These are phyloP conservation scores for Aspergillus fijiensis DNA, from an alignment of 2,329 filamentous ascomycete genomes.

Conservation along the genomic window DNA sequence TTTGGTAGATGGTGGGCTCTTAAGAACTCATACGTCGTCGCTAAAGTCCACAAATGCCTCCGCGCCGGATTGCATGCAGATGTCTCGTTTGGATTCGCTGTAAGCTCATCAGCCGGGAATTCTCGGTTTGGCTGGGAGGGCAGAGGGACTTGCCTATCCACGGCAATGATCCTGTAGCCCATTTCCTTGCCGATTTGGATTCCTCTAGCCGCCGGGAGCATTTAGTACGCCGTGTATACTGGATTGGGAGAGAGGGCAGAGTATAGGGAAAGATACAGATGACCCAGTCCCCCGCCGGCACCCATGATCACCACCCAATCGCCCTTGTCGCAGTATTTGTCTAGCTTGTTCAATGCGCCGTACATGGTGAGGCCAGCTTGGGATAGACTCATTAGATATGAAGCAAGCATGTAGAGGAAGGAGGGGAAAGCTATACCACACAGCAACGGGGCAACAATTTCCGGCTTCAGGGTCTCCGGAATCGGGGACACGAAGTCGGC, in stretches of 20 bases:
- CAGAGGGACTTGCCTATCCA: background rate
- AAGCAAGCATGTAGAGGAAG: no score
- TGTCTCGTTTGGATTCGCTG: slow-evolving; percentile 18
- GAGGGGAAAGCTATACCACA: slow-evolving; percentile 5
- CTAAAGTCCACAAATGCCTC: slow-evolving; percentile 21
- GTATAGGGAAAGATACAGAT: background rate
- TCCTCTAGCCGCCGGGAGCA: background rate
- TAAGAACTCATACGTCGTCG: slow-evolving; percentile 22
- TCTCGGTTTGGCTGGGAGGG: background rate
- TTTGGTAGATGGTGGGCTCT: background rate
- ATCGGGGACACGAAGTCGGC: slow-evolving; percentile 11
- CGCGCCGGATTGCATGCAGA: slow-evolving; percentile 21
- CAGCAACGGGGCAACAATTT: slow-evolving; percentile 12
- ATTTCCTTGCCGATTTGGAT: slow-evolving; percentile 14
- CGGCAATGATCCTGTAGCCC: slow-evolving; percentile 12
- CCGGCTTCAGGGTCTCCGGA: slow-evolving; percentile 9
- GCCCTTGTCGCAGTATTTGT: slow-evolving; percentile 9
- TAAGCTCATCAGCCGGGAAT: background rate
- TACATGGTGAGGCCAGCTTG: slow-evolving; percentile 15
- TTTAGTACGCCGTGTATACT: no score
- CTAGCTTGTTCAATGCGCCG: slow-evolving; percentile 14
- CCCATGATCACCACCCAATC: slow-evolving; percentile 17
- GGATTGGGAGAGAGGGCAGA: background rate
- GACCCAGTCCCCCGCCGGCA: slow-evolving; percentile 14
- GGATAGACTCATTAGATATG: background rate